Percentiles rank a stretch among this genome's conserved stretches.
Conservation (phyloP, 2,329 filamentous ascomycete species). For the Cytospora mali region DNA sequence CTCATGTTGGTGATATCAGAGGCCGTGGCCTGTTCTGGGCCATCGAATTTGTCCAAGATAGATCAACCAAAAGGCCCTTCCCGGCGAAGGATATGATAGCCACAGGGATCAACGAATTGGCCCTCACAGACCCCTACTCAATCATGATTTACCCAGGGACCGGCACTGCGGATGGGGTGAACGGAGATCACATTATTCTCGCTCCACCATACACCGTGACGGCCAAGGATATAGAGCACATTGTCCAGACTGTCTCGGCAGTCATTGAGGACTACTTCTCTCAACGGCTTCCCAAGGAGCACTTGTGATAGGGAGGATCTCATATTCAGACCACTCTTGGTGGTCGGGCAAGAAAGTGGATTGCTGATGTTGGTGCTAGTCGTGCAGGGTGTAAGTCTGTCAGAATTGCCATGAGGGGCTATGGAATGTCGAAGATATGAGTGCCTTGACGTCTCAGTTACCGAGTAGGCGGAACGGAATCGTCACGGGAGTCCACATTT, state of each 20-base stretch:
- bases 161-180: slow-evolving; percentile 61
- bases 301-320: not conserved
- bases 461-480: not conserved
- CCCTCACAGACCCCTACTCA: slow-evolving; percentile 37
- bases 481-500: slow-evolving; percentile 1
- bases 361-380: not conserved
- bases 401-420: not conserved
- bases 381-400: not conserved
- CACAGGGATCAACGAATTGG: slow-evolving; percentile 39
- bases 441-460: not conserved
- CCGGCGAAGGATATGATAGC: slow-evolving; percentile 37
- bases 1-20: slow-evolving; percentile 46
- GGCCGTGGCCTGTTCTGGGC: slow-evolving; percentile 50
- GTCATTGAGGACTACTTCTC: slow-evolving; percentile 56
- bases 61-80: slow-evolving; percentile 38
- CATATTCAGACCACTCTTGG: too few relatives aligned
- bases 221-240: slow-evolving; percentile 55
- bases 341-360: not conserved
- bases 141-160: slow-evolving; percentile 63
- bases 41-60: slow-evolving; percentile 46
- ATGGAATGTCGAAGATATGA: not conserved
- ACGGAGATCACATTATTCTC: slow-evolving; percentile 70
- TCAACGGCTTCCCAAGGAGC: too few relatives aligned
- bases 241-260: slow-evolving; percentile 53
- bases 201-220: slow-evolving; percentile 70